Conservation (phyloP, 2,329 filamentous ascomycete species). For the Hirsutella rhossiliensis region DNA sequence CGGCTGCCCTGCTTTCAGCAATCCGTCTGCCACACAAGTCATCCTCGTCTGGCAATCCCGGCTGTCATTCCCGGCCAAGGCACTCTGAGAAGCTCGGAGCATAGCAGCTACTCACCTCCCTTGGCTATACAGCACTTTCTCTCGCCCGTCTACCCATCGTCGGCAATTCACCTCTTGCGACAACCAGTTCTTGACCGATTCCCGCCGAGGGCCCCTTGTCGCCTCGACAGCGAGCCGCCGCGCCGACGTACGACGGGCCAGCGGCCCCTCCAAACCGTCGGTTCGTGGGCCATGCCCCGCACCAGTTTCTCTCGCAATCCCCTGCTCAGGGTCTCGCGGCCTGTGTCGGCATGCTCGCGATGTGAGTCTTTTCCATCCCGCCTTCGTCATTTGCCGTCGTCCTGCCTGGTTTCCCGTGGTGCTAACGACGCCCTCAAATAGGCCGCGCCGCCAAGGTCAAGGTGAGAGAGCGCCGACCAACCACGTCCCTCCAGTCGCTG, state of each 20-base stretch:
- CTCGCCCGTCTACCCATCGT: no score
- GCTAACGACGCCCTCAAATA: constrained; percentile 11
- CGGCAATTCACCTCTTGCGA: neutral
- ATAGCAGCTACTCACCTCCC: no score
- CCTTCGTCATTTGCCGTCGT: neutral
- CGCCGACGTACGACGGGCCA: neutral
- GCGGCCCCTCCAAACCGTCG: neutral
- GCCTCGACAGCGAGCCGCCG: neutral
- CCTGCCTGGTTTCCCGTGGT: neutral
- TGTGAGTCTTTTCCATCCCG: constrained; percentile 32
- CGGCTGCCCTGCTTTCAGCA: no score
- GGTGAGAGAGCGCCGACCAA: constrained; percentile 27
- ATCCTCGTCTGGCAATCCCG: no score
- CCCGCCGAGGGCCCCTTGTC: neutral
- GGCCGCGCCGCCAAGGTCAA: constrained; percentile 88
- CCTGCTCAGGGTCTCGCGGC: constrained; percentile 60
- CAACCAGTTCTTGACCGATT: neutral
- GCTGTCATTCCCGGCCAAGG: no score
- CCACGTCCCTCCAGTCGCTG: neutral
- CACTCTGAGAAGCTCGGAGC: no score
- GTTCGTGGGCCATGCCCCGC: constrained; percentile 26
- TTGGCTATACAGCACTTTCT: no score
- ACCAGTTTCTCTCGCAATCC: constrained; percentile 42
- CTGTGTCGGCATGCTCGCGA: constrained; percentile 69
- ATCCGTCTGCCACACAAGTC: no score